These are phyloP conservation scores for Claviceps digitariae DNA, from an alignment of 2,329 filamentous ascomycete genomes.

Conservation along the genomic window DNA sequence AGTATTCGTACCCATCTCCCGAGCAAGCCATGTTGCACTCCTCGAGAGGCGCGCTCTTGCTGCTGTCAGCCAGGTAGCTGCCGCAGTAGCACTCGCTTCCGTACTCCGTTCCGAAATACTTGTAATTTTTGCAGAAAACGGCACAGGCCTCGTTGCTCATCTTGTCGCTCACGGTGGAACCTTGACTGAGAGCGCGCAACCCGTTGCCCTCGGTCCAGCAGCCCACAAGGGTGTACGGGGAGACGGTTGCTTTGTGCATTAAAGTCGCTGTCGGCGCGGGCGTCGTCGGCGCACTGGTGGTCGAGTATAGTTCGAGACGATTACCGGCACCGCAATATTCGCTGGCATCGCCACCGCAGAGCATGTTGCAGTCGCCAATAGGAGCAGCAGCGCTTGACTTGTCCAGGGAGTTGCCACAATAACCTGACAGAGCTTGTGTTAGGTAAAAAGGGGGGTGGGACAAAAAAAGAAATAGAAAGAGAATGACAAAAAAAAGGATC, in stretches of 20 bases:
- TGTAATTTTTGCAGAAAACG: conserved; percentile 21
- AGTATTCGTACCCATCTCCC: conserved; percentile 20
- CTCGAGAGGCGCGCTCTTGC: conserved; percentile 13
- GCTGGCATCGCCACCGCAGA: conserved; percentile 26
- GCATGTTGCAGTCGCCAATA: conserved; percentile 23
- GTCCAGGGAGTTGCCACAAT: conserved; percentile 31
- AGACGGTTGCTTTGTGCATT: conserved; percentile 11
- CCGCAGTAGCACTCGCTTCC: conserved; percentile 26
- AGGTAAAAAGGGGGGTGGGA: too few relatives aligned
- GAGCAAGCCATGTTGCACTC: conserved; percentile 23
- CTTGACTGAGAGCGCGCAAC: conserved; percentile 20
- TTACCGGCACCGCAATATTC: conserved; percentile 30
- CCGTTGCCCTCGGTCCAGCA: conserved; percentile 27
- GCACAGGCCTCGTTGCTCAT: conserved; percentile 23
- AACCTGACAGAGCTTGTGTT: conserved; percentile 18
- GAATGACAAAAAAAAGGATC: background rate
- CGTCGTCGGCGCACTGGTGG: conserved; percentile 20
- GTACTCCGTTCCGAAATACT: conserved; percentile 29
- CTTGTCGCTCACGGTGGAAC: conserved; percentile 11
- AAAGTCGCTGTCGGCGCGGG: conserved; percentile 16
- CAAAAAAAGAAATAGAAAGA: background rate
- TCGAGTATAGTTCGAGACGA: conserved; percentile 30
- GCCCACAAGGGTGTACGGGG: conserved; percentile 21
- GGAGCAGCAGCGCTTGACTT: conserved; percentile 15
- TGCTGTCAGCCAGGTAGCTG: conserved; percentile 16